Evolutionary conservation across 805 yeast genomes (phyloP).

Genomic region (Danielia oregonensis): DNA sequence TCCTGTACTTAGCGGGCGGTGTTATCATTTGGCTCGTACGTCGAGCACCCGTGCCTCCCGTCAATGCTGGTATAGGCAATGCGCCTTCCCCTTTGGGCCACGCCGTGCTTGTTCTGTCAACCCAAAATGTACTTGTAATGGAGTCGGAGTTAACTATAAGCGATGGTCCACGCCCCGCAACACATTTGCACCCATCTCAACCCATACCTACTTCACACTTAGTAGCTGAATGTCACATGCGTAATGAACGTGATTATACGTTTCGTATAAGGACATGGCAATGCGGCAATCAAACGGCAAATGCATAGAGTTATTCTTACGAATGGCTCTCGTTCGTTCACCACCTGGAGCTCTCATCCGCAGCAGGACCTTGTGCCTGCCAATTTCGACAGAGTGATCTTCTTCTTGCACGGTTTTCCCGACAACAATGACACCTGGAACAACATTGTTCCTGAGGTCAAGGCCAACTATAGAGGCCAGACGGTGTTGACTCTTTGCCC

Average conservation of each 20-base stretch:
- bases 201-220: too few species aligned
- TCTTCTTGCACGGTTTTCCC: conserved; percentile 38
- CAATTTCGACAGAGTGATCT: conserved; percentile 16
- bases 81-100: too few species aligned
- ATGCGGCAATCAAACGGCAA: neutral
- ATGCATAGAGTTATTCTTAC: conserved; percentile 5
- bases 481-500: conserved; percentile 30
- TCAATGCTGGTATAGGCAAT: too few species aligned
- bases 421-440: conserved; percentile 30
- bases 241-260: neutral
- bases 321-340: conserved; percentile 8
- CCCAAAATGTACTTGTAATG: too few species aligned
- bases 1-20: too few species aligned
- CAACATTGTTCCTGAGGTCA: conserved; percentile 20
- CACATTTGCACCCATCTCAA: neutral
- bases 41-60: too few species aligned
- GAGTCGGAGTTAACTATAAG: too few species aligned
- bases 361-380: conserved; percentile 4
- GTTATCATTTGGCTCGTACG: too few species aligned
- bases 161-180: too few species aligned
- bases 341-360: conserved; percentile 12
- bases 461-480: conserved; percentile 14
- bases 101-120: too few species aligned
- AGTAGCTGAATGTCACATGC: neutral
- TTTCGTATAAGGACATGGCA: neutral